These are phyloP conservation scores for Fusarium tuaranense DNA, from an alignment of 2,329 filamentous ascomycete species.

Conservation along the genomic window DNA sequence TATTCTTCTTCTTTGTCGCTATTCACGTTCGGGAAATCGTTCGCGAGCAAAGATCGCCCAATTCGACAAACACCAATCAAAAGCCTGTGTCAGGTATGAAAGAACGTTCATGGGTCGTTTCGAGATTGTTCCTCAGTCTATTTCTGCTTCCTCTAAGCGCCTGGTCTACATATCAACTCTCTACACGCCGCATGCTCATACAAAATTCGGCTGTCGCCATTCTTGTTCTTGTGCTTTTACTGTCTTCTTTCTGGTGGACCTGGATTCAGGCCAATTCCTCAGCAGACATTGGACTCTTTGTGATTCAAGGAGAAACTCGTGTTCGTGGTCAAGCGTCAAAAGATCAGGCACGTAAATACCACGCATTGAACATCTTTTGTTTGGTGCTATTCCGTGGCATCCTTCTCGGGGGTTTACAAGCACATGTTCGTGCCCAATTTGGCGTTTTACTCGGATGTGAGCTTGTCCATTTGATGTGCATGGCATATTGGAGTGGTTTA, in stretches of 20 bases:
- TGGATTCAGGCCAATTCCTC: neutral
- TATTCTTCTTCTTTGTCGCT: conserved; percentile 70
- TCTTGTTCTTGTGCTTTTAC: conserved; percentile 33
- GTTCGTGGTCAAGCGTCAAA: neutral
- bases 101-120: conserved; percentile 57
- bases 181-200: conserved; percentile 20
- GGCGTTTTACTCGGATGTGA: conserved; percentile 22
- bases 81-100: conserved; percentile 50
- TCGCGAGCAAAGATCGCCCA: neutral
- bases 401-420: conserved; percentile 28
- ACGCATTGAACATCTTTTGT: conserved; percentile 20
- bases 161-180: conserved; percentile 78
- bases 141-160: conserved; percentile 79
- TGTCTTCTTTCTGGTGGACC: conserved; percentile 46
- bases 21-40: conserved; percentile 53
- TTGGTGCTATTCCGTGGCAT: conserved; percentile 29
- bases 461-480: conserved; percentile 3
- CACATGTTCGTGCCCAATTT: conserved; percentile 9
- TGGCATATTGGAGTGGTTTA: neutral
- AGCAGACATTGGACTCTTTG: conserved; percentile 8
- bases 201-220: conserved; percentile 51
- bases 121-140: conserved; percentile 80
- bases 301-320: neutral
- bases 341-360: neutral
- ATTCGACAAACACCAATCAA: neutral